Percentiles rank a stretch among this genome's conserved stretches.
Evolutionary conservation across 345 rosid genomes (phyloP).

Genomic region (Carallia brachiata): DNA sequence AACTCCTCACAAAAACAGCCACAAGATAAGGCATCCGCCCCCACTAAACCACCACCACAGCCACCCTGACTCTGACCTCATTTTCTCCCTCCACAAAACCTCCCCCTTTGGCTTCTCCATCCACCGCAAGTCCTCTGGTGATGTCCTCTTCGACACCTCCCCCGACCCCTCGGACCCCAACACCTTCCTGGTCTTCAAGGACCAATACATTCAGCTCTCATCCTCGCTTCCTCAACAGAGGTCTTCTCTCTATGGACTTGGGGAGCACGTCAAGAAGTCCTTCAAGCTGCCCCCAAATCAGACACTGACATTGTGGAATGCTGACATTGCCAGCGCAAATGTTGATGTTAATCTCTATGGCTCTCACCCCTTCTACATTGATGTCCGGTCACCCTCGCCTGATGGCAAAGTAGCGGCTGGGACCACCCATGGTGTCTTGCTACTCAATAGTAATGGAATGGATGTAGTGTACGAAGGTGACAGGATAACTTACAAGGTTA

Average conservation of each 20-base stretch:
- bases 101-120: slow-evolving; percentile 64
- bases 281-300: slow-evolving; percentile 39
- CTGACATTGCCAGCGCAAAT: slow-evolving; percentile 37
- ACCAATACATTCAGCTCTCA: slow-evolving; percentile 66
- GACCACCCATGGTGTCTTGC: slow-evolving; percentile 55
- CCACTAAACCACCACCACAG: slow-evolving; percentile 1
- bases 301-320: slow-evolving; percentile 58
- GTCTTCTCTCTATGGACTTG: slow-evolving; percentile 63
- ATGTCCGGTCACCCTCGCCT: slow-evolving; percentile 39
- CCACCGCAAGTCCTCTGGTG: slow-evolving; percentile 56
- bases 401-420: slow-evolving; percentile 41
- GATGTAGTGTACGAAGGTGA: slow-evolving; percentile 53
- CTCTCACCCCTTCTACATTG: slow-evolving; percentile 73
- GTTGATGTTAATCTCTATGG: slow-evolving; percentile 61
- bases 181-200: slow-evolving; percentile 58
- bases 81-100: slow-evolving; percentile 52
- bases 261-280: slow-evolving; percentile 66
- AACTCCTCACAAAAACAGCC: background rate
- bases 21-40: background rate
- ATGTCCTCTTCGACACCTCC: slow-evolving; percentile 53
- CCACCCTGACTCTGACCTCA: slow-evolving; percentile 47
- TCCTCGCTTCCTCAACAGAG: slow-evolving; percentile 49
- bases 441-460: slow-evolving; percentile 73
- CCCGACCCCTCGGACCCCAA: slow-evolving; percentile 27
- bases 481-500: slow-evolving; percentile 56